Base-by-base conservation (phyloP, 495 filamentous ascomycete species). In the Penicillium diatomitis region DNA sequence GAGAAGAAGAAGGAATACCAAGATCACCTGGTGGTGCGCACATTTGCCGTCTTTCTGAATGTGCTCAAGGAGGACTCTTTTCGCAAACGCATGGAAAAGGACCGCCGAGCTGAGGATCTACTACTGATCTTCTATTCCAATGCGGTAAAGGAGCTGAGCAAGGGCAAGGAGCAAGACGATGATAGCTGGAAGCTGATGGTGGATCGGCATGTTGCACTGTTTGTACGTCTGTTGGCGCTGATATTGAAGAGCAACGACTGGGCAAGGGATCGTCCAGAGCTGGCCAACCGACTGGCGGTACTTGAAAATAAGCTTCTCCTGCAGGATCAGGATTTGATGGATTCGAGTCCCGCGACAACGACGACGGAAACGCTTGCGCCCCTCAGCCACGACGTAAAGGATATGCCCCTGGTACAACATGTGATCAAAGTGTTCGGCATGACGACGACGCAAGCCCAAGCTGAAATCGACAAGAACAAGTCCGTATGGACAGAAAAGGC, bases 151-250 rank as follows among this genome's bases (percentile, higher is more conserved):
- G 91, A 95, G 42, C 72, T 96, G 51, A 63, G 72, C 44, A 90
- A 90, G 51, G 87, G 88, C 40, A 91, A 88, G 63, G 67, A 79
- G 4, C 74, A 81, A 2, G 84, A 85, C n/a, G 90, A 96, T 66
- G 87, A 94, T 62, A 79, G 79, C 37, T 97, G 90, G 89, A 96
- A 89, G 68, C 73, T 85, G 38, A 83, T 97, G 68, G 89, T 92
- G 8, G 94, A 99, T 60, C 78, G 90, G 44, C 94, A 99, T 63
- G 82, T 97, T 51, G 94, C 94, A 31, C 79, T 99, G 41, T 97
- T 99, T 59, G 83, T 99, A 52, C 83, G 94, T 38, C 76, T 99
- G 20, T 80, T 97, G 52, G 82, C 79, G 54, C 76, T 81, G 53
- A 86, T 87, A 29, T 65, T 97, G 53, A 88, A 84, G 57, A 84